phyloP scores from a whole-genome alignment of 2,329 filamentous ascomycete species.

The Pseudogymnoascus sp. region DNA sequence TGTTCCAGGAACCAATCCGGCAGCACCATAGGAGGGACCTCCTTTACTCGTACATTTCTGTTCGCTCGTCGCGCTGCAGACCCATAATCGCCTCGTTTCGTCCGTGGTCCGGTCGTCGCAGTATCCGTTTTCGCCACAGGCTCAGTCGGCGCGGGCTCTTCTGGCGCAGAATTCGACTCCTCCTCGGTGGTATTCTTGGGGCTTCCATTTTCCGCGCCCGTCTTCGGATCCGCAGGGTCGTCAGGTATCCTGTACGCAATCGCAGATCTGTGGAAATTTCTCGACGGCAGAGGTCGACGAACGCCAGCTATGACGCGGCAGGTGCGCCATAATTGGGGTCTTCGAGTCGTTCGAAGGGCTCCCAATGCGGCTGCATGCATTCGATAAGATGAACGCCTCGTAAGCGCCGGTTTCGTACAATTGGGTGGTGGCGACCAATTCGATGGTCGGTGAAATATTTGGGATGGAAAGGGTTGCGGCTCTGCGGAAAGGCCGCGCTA shows the following conservation, averaged over 20 bases:
- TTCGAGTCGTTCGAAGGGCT: slow-evolving; percentile 22
- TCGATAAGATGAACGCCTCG: slow-evolving; percentile 21
- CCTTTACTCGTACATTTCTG: slow-evolving; percentile 21
- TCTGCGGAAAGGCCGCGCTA: background rate
- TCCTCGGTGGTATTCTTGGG: slow-evolving; percentile 20
- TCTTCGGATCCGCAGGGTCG: slow-evolving; percentile 10
- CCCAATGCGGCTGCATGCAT: slow-evolving; percentile 27
- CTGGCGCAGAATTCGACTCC: slow-evolving; percentile 13
- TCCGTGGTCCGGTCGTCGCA: slow-evolving; percentile 10
- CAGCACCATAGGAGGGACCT: slow-evolving; percentile 44
- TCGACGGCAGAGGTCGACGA: slow-evolving; percentile 20
- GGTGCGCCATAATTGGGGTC: slow-evolving; percentile 20
- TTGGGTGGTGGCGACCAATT: background rate
- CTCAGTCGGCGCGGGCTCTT: slow-evolving; percentile 11
- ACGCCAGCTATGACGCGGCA: slow-evolving; percentile 26
- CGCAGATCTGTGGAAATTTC: slow-evolving; percentile 25
- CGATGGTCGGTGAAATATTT: background rate
- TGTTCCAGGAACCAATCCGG: slow-evolving; percentile 49
- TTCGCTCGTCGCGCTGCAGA: slow-evolving; percentile 17
- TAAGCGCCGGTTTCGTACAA: slow-evolving; percentile 18
- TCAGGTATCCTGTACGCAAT: slow-evolving; percentile 20
- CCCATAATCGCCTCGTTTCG: slow-evolving; percentile 14
- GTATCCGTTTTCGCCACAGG: slow-evolving; percentile 10
- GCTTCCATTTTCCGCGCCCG: slow-evolving; percentile 9
- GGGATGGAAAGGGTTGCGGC: slow-evolving; percentile 8